phyloP scores from a whole-genome alignment of 768 basidiomycete genomes.

The Amanita pallidorosea region DNA sequence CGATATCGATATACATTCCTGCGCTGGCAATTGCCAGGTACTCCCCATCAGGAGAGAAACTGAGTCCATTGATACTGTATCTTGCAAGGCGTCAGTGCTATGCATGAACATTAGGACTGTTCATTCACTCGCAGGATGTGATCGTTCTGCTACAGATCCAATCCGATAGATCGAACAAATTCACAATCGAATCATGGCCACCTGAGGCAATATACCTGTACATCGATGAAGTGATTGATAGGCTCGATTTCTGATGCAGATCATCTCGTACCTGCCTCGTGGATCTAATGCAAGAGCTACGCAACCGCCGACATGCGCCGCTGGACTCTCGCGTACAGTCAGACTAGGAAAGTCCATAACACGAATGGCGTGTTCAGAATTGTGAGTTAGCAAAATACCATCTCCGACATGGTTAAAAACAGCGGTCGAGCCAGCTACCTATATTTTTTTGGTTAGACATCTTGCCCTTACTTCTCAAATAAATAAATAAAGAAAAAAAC shows the following conservation, averaged over 20 bases:
- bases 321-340: slow-evolving; percentile 44
- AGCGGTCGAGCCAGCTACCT: slow-evolving; percentile 52
- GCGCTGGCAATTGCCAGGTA: slow-evolving; percentile 68
- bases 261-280: slow-evolving; percentile 45
- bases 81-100: slow-evolving; percentile 22
- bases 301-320: slow-evolving; percentile 77
- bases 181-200: slow-evolving; percentile 74
- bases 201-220: slow-evolving; percentile 68
- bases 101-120: not conserved
- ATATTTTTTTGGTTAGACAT: not conserved
- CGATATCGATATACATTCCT: slow-evolving; percentile 70
- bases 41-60: slow-evolving; percentile 79
- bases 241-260: not conserved
- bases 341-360: slow-evolving; percentile 63
- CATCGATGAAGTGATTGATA: slow-evolving; percentile 5
- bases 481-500: slow-evolving; percentile 2
- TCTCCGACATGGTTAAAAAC: slow-evolving; percentile 73
- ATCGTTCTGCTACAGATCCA: slow-evolving; percentile 77
- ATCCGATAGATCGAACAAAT: slow-evolving; percentile 68
- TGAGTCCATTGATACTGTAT: slow-evolving; percentile 59
- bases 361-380: slow-evolving; percentile 53
- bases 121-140: slow-evolving; percentile 67
- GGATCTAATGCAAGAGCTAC: slow-evolving; percentile 69
- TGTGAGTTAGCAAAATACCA: slow-evolving; percentile 55
- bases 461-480: not conserved